Percentiles rank a stretch among this genome's conserved stretches.
Evolutionary conservation across 768 basidiomycete species (phyloP).

Genomic region (Phaffia australis): DNA sequence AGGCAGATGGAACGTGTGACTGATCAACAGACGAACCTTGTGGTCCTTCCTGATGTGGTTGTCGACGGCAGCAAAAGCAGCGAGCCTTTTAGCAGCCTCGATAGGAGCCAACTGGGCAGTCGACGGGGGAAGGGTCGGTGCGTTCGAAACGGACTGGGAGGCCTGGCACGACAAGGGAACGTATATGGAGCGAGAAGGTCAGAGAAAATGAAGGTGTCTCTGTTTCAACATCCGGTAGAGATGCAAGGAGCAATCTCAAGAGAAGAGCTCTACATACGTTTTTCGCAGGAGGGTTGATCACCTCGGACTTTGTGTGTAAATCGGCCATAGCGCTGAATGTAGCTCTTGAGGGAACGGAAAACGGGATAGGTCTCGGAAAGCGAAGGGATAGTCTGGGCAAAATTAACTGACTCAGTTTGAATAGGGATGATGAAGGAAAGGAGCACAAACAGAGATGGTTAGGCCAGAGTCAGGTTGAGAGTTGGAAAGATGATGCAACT

Average conservation of each 20-base stretch:
- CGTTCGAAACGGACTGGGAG: conserved; percentile 8
- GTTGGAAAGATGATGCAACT: too few relatives aligned
- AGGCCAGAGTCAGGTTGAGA: too few relatives aligned
- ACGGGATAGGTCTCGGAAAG: too few relatives aligned
- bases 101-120: conserved; percentile 37
- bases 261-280: background rate
- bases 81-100: conserved; percentile 76
- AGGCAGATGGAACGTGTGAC: background rate
- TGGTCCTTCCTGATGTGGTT: conserved; percentile 70
- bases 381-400: too few relatives aligned
- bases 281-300: background rate
- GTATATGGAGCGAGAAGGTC: background rate
- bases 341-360: too few relatives aligned
- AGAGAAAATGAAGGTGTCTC: background rate
- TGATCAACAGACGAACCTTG: conserved; percentile 45
- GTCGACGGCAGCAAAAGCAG: conserved; percentile 91
- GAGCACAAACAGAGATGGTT: too few relatives aligned
- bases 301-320: conserved; percentile 5
- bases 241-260: background rate
- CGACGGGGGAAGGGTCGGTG: conserved; percentile 10
- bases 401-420: too few relatives aligned
- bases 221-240: background rate
- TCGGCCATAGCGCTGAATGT: conserved; percentile 2
- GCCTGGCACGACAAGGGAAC: background rate
- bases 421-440: too few relatives aligned